Conservation (phyloP, 352 stramenopile species). For the Pythium brassicae region DNA sequence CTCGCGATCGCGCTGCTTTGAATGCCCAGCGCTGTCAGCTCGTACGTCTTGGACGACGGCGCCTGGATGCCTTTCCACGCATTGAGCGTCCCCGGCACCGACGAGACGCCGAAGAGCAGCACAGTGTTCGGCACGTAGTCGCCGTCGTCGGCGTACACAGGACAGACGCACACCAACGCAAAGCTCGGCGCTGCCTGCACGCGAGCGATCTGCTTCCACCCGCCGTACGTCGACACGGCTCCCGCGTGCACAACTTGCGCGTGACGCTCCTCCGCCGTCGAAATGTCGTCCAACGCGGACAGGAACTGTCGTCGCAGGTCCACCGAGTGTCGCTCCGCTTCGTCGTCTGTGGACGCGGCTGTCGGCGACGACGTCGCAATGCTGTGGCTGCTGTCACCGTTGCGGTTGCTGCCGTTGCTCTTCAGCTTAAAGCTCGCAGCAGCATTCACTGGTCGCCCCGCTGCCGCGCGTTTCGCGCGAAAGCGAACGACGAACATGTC, state of each 20-base stretch:
- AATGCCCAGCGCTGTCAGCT: conserved; percentile 45
- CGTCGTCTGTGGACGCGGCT: neutral
- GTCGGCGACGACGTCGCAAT: neutral
- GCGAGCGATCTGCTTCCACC: conserved; percentile 49
- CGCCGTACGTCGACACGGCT: conserved; percentile 72
- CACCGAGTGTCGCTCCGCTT: conserved; percentile 24
- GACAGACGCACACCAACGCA: conserved; percentile 57
- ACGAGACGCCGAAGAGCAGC: conserved; percentile 59
- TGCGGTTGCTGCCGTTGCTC: neutral
- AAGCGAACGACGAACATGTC: conserved; percentile 43
- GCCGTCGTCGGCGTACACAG: conserved; percentile 71
- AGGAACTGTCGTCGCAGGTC: conserved; percentile 33
- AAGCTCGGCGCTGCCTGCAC: conserved; percentile 26
- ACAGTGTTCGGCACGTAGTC: conserved; percentile 68
- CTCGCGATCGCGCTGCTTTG: conserved; percentile 36
- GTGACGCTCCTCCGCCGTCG: conserved; percentile 24
- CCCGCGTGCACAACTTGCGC: conserved; percentile 48
- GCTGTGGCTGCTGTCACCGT: neutral
- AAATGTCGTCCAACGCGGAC: conserved; percentile 18
- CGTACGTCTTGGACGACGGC: conserved; percentile 32
- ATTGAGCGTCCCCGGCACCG: conserved; percentile 40
- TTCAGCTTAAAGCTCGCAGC: neutral
- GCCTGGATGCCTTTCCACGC: conserved; percentile 61
- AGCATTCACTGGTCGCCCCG: neutral
- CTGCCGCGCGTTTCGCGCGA: conserved; percentile 25